Evolutionary conservation across 495 filamentous ascomycete genomes (phyloP).

Genomic region (Neurospora sublineolata): DNA sequence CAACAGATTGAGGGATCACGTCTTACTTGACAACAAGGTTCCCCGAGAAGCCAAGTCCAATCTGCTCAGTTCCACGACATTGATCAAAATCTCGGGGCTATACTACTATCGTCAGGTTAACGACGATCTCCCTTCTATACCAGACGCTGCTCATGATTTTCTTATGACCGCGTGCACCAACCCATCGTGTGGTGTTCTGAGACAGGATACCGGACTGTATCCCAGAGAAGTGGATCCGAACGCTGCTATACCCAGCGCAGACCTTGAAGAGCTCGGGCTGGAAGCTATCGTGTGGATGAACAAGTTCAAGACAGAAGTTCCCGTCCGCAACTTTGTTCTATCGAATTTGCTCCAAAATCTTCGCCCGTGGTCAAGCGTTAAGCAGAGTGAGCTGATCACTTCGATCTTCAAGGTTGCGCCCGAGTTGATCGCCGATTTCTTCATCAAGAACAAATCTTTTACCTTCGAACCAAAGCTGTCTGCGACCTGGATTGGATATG

Average conservation of each 20-base stretch:
- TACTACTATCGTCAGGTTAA: conserved; percentile 47
- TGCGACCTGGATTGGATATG: conserved; percentile 88
- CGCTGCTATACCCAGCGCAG: conserved; percentile 20
- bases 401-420: conserved; percentile 70
- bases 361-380: conserved; percentile 66
- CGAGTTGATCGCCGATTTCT: conserved; percentile 78
- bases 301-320: conserved; percentile 51
- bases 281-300: conserved; percentile 57
- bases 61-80: conserved; percentile 56
- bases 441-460: conserved; percentile 66
- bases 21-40: conserved; percentile 60
- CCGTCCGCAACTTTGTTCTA: conserved; percentile 62
- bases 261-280: conserved; percentile 54
- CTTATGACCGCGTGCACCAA: conserved; percentile 62
- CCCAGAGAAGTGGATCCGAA: conserved; percentile 54
- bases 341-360: conserved; percentile 67
- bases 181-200: conserved; percentile 55
- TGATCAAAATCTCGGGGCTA: conserved; percentile 59
- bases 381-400: conserved; percentile 71
- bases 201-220: conserved; percentile 59
- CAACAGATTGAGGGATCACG: conserved; percentile 47
- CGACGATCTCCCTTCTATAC: conserved; percentile 30
- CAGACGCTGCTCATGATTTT: conserved; percentile 56
- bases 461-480: conserved; percentile 83
- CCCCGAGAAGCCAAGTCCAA: conserved; percentile 57